phyloP scores from a whole-genome alignment of 768 basidiomycete species.

The Pisolithus sp. region DNA sequence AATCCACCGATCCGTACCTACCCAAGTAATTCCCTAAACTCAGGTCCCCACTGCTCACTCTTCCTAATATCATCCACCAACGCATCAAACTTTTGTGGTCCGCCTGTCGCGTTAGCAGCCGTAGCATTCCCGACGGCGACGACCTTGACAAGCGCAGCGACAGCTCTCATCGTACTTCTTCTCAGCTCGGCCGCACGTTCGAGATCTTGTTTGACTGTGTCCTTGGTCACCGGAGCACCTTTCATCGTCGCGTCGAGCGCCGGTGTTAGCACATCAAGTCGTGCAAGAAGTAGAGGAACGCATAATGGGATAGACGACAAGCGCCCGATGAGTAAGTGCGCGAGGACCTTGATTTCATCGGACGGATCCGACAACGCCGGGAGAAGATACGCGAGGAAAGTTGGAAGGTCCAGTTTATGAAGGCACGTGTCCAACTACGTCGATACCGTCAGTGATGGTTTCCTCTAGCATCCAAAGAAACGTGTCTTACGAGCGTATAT shows the following conservation, averaged over 20 bases:
- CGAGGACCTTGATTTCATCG: conserved; percentile 96
- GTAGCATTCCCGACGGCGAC: conserved; percentile 50
- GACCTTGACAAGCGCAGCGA: conserved; percentile 81
- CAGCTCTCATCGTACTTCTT: conserved; percentile 80
- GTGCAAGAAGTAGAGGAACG: conserved; percentile 37
- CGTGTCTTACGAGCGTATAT: conserved; percentile 76
- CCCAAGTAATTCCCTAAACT: conserved; percentile 41
- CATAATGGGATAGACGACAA: conserved; percentile 65
- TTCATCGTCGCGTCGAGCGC: conserved; percentile 86
- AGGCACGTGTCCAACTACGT: conserved; percentile 85
- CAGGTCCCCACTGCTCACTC: conserved; percentile 57
- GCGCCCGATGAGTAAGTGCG: conserved; percentile 91
- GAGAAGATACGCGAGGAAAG: conserved; percentile 76
- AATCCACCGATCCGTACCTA: conserved; percentile 6
- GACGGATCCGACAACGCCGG: conserved; percentile 82
- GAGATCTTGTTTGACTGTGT: conserved; percentile 91
- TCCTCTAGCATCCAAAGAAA: background rate
- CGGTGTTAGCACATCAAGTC: conserved; percentile 79
- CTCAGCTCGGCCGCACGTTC: conserved; percentile 88
- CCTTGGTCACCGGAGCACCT: conserved; percentile 83
- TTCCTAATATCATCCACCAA: conserved; percentile 72
- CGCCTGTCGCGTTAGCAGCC: conserved; percentile 16
- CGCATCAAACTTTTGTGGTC: conserved; percentile 56
- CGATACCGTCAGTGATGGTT: background rate
- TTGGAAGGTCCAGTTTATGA: conserved; percentile 77